A percentile compares a stretch with the other conserved stretches of the same genome.
Conservation (phyloP, 2,329 filamentous ascomycete species). For the Elsinoe batatas region DNA sequence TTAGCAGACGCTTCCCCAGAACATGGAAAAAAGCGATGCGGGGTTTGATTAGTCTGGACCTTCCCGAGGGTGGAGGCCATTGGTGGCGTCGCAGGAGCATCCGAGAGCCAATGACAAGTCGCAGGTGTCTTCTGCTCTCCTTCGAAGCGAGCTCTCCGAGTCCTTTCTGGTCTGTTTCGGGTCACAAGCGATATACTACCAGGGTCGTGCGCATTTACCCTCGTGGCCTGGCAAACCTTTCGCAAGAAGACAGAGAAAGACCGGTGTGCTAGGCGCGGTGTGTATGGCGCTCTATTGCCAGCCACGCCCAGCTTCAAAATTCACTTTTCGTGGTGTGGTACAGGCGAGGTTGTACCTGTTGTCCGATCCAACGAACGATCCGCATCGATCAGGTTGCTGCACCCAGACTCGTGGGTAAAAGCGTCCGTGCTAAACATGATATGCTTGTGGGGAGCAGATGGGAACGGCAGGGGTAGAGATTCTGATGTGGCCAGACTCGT, state of each 20-base stretch:
- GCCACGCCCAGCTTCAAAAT: background rate
- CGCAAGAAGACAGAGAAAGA: background rate
- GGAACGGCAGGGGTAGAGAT: background rate
- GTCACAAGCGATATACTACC: slow-evolving; percentile 1
- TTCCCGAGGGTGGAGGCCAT: background rate
- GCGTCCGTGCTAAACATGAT: background rate
- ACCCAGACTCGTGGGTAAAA: slow-evolving; percentile 2
- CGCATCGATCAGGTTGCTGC: slow-evolving; percentile 4
- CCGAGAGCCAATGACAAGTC: background rate
- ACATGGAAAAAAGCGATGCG: slow-evolving; percentile 5
- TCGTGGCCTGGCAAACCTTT: background rate
- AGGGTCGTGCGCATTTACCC: background rate
- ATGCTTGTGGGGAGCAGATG: background rate
- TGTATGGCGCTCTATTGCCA: background rate
- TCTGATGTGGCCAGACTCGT: background rate
- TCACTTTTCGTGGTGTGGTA: background rate
- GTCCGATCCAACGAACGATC: background rate
- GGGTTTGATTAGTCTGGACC: slow-evolving; percentile 10
- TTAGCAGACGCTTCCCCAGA: slow-evolving; percentile 2
- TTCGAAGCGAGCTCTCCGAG: slow-evolving; percentile 10
- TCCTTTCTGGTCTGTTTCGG: slow-evolving; percentile 2
- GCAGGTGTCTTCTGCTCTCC: background rate
- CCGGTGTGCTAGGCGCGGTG: background rate
- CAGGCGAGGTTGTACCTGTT: background rate
- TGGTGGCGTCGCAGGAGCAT: background rate